Base-by-base conservation (phyloP, 805 yeast genomes). In the Nakazawaea pomicola region DNA sequence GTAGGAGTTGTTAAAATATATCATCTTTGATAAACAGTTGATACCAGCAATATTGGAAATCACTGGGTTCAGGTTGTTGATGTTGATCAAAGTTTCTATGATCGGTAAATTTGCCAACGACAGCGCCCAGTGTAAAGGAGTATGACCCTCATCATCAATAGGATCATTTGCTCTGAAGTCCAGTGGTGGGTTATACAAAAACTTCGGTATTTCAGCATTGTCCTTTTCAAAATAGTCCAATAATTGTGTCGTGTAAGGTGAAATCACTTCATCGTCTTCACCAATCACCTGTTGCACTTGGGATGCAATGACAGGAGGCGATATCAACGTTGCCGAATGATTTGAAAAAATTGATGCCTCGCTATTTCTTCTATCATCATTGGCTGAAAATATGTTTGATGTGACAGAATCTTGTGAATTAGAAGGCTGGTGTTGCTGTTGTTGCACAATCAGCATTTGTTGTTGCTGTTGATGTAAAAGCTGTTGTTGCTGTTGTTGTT, bases 61-160 rank as follows among this genome's bases (percentile, higher is more conserved):
- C 19, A 74, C 47, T 3, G 83, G 81, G 51, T 80, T 78, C 2
- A 87, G 85, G 19, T 82, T 78, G 45, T 78, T 70, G 4, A 74
- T 64, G 5, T 64, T 58, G 16, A 83, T 50, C 21, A 84, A 55
- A 21, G 78, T 64, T 47, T 78, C 78, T 14, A 82, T 70, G 46
- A 83, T 65, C 6, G 72, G 68, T n/a, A 72, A 54, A 45, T 80
- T 75, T 1, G 86, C 91, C 78, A 85, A 74, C 0, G 93, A 81
- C 23, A 87, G 72, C 0, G 95, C 93, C 95, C 95, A 85, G 57
- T 85, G 95, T 40, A 85, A 66, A 1, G 89, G 76, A 0, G 90
- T 80, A 53, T 85, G 89, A 0, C 91, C 91, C 49, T 85, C 93
- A 45, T 78, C 78, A 52, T 85, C 95, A 16, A 85, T 78, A 2